Evolutionary conservation across 805 yeast genomes (phyloP), one percentile per base, ranked within the genome.

Genomic region (Saccharomyces cerevisiae): DNA sequence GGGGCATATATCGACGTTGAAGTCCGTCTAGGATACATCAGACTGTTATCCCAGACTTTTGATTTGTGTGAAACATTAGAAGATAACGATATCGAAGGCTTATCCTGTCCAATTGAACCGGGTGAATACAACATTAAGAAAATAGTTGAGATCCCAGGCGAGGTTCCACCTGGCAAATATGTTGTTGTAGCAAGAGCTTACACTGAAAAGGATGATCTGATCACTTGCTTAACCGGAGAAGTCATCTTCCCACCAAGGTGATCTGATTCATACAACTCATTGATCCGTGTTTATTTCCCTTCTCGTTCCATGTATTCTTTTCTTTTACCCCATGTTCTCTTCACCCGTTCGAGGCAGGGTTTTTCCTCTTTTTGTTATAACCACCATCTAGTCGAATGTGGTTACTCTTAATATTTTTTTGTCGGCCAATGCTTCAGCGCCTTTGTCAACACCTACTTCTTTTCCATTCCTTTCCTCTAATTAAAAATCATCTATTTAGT

Each of bases 1-100:
- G 99, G 99, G 32, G 88, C 98, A 0, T 94, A 91, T 64, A 95
- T 94, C 51, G 97, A 91, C 61, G 92, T 94, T 29, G 95, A 89
- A 61, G 98, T 94, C 22, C 80, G 87, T 60, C 86, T 90, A 65
- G 99, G 98, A 5, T 91, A 87, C 73, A 91, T 94, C 71, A 87
- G 87, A 62, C 78, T 94, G 55, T 73, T 94, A 52, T 85, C 89
- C 62, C 92, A 90, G 68, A 88, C 95, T n/a, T 87, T 85, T 69
- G 98, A 94, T 70, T 76, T 94, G 57, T 94, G 99, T 72, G 96
- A 90, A 60, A 84, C 89, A 67, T 76, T 90, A 55, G 81, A 82
- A 52, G 85, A 90, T 62, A 91, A 90, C 48, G 96, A 87, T 64
- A 61, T 67, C 17, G 63, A 59, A 2, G 71, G 66, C 6, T 72